Evolutionary conservation across 1,284 basidiomycete genomes (phyloP), one percentile per base, ranked within the genome.

Genomic region (Tilletia setariae): DNA sequence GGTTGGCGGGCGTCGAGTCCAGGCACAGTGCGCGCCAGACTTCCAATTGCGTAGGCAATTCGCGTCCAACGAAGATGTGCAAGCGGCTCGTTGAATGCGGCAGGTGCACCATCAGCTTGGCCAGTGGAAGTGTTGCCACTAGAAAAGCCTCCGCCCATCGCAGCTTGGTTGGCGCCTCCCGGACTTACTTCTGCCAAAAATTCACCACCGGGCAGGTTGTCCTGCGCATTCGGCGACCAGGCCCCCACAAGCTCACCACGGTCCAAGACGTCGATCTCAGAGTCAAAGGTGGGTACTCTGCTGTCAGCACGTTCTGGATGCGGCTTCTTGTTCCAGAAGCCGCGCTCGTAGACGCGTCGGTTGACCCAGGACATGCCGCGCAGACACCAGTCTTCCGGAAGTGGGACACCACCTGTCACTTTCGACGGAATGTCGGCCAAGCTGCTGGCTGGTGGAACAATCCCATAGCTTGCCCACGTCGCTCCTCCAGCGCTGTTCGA

Each of bases 331-430:
- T 85, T 85, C 94, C 94, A 98, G 83, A 90, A 98, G 0, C 94
- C 93, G 56, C 91, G 88, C 80, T 94, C 92, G 81, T 90, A 96
- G 1, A 96, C 89, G 68, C 89, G 88, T 70, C 92, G 87, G 6
- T 91, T 90, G 1, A 92, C 90, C 95, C 95, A 98, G 72, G 93
- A 91, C 88, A 94, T 91, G 2, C 96, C 96, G 40, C 94, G 87
- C 70, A 98, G 83, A 76, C 91, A 92, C 93, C 94, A 97, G 82
- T 98, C 96, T 82, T 98, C 96, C 0, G 91, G 88, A 1, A 98
- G 85, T 0, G 93, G 91, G 15, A 87, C 85, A 67, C 87, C 89
- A 8, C 87, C 76, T 16, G 84, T 81, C 8, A 86, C 79, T 63
- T 84, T 83, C 16, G 47, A 49, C 19, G 44, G 64, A 19, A 65